Base-by-base conservation (phyloP, 1,284 basidiomycete genomes). In the Marasmius sp. region DNA sequence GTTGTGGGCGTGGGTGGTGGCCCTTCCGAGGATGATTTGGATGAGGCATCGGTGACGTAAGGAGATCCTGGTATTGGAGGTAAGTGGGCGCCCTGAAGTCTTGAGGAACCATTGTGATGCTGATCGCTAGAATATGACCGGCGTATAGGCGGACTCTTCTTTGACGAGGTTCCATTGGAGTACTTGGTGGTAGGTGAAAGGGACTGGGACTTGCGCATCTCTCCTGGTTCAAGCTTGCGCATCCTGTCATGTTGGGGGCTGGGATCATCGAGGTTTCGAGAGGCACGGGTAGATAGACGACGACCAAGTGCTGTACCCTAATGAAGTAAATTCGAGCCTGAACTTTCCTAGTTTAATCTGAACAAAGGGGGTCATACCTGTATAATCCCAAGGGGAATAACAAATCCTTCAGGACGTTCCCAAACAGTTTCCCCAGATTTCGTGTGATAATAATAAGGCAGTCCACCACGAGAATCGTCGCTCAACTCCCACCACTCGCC, bases 371-470 rank as follows among this genome's bases (percentile, higher is more conserved):
- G 12, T 73, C 79, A 67, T 68, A 86, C 89, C 79, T 97, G 95
- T 16, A 97, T 88, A 64, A 94, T 85, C 6, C 89, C 88, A 59
- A 97, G 80, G 37, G 95, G 95, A 65, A 98, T 96, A 38, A 98
- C 90, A 72, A 97, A 94, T 16, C 87, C 91, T 11, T 80, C 76
- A 6, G 95, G 95, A 34, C 91, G 85, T 60, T 92, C 91, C 95
- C 95, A 98, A 39, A 92, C 89, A 3, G 94, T 95, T 68, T 92
- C 89, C 3, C 88, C 88, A 1, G 92, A 89, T 72, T 92, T 87
- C 1, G 95, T 97, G 70, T 93, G 94, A 76, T 95, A 96, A 76
- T 95, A 98, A 74, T 98, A 98, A 12, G 92, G 88, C 61, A 95
- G 79, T 41, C 90, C 89, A 58, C 86, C 88, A 45, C 89, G 81